Evolutionary conservation across 352 stramenopile genomes (phyloP).

Genomic region (Peronospora farinosa): DNA sequence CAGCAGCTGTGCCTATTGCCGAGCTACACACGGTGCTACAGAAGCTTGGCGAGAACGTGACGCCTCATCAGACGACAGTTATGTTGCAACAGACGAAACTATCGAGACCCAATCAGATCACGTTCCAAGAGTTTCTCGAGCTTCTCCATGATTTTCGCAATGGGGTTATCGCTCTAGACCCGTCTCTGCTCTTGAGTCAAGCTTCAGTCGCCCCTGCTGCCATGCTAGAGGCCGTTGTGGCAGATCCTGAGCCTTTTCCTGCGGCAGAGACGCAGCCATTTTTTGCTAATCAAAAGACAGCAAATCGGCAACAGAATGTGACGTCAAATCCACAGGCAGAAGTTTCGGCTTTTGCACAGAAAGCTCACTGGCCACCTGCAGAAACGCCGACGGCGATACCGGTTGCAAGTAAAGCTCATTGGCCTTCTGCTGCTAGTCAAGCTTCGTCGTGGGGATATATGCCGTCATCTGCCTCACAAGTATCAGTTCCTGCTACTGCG

Average conservation of each 20-base stretch:
- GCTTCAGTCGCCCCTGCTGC: slow-evolving; percentile 29
- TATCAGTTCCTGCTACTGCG: slow-evolving; percentile 17
- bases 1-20: slow-evolving; percentile 39
- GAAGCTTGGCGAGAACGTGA: slow-evolving; percentile 78
- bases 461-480: slow-evolving; percentile 28
- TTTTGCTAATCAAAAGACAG: slow-evolving; percentile 22
- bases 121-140: slow-evolving; percentile 80
- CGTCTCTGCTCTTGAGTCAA: slow-evolving; percentile 37
- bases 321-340: slow-evolving; percentile 14
- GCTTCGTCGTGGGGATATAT: slow-evolving; percentile 19
- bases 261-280: slow-evolving; percentile 12
- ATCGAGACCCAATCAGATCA: slow-evolving; percentile 39
- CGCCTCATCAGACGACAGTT: slow-evolving; percentile 42
- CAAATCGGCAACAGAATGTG: background rate
- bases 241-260: slow-evolving; percentile 11
- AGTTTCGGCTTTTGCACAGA: slow-evolving; percentile 36
- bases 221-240: background rate
- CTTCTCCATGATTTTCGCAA: slow-evolving; percentile 70
- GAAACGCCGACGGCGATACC: slow-evolving; percentile 5
- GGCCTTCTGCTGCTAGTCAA: slow-evolving; percentile 22
- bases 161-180: slow-evolving; percentile 50
- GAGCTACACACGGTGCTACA: slow-evolving; percentile 61
- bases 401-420: slow-evolving; percentile 23
- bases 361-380: slow-evolving; percentile 47
- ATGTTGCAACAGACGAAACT: slow-evolving; percentile 66